A percentile compares a stretch with the other conserved stretches of the same genome.
Conservation (phyloP, 116 monocot genomes). For the Dioscorea cayenensis region DNA sequence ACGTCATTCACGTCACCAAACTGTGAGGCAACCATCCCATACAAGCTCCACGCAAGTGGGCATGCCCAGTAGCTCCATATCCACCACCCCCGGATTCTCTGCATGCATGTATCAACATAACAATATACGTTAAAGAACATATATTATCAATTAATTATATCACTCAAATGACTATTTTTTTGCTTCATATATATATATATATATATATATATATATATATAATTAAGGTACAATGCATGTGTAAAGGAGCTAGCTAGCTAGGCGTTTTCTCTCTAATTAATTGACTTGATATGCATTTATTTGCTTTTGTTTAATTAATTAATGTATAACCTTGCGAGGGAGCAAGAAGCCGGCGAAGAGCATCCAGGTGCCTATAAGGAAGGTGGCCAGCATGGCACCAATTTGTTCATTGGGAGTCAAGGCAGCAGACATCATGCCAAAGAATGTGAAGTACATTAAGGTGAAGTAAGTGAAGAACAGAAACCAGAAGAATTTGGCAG, state of each 20-base stretch:
- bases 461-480: conserved; percentile 68
- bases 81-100: conserved; percentile 46
- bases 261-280: too few species aligned
- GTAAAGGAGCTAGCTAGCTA: too few species aligned
- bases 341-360: conserved; percentile 54
- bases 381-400: conserved; percentile 38
- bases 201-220: too few species aligned
- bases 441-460: conserved; percentile 53
- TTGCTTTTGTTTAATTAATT: too few species aligned
- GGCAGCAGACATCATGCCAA: conserved; percentile 59
- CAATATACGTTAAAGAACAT: too few species aligned
- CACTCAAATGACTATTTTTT: too few species aligned
- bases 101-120: background rate
- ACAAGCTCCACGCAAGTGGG: conserved; percentile 34
- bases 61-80: conserved; percentile 43
- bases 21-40: conserved; percentile 41
- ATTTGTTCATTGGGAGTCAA: conserved; percentile 51
- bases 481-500: conserved; percentile 63
- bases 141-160: too few species aligned
- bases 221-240: background rate
- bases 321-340: conserved; percentile 37
- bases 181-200: too few species aligned
- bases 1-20: conserved; percentile 21
- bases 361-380: conserved; percentile 42
- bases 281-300: too few species aligned